Base-by-base conservation (phyloP, 2,329 filamentous ascomycete species). In the Corinectria fuckeliana region DNA sequence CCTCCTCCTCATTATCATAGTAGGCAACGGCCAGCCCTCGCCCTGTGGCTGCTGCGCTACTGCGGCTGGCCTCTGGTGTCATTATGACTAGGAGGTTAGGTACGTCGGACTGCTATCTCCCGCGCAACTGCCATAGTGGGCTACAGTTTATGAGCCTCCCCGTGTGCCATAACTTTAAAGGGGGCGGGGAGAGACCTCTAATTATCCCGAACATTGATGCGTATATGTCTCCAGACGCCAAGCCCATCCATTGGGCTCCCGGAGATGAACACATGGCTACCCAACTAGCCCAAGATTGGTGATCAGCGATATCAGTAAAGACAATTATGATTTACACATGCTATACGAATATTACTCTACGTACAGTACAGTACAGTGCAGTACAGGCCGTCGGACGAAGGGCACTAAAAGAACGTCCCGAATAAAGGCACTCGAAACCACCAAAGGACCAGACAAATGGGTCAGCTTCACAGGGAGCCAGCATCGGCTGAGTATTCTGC, bases 161-260 rank as follows among this genome's bases (percentile, higher is more conserved):
- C 8, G n/a, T 42, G 42, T 18, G 25, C 23, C 23, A 18, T 28
- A 28, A 28, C 42, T 45, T 28, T 45, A 45, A 45, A 28, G 42
- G 42, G 42, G 42, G 42, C n/a, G 42, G 42, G 42, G 25, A 45
- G 42, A 45, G 21, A 36, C 42, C n/a, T 28, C 42, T 45, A 45
- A 28, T 28, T 45, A 45, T 45, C 42, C 42, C 28, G 41, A 45
- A 28, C 42, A 28, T 45, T 45, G 42, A 36, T 36, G 32, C 16
- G n/a, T 28, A 28, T 25, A 28, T 44, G 42, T 28, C 42, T 23
- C 42, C 42, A 45, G 42, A 20, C 18, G 42, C 25, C 42, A 45
- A 45, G 42, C 25, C 25, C 39, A 45, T 18, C 7, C 28, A 45
- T 45, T 45, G n/a, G 25, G 23, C n/a, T 9, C 42, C 36, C 42